Evolutionary conservation across 495 filamentous ascomycete species (phyloP).

Genomic region (Xylaria venustula): DNA sequence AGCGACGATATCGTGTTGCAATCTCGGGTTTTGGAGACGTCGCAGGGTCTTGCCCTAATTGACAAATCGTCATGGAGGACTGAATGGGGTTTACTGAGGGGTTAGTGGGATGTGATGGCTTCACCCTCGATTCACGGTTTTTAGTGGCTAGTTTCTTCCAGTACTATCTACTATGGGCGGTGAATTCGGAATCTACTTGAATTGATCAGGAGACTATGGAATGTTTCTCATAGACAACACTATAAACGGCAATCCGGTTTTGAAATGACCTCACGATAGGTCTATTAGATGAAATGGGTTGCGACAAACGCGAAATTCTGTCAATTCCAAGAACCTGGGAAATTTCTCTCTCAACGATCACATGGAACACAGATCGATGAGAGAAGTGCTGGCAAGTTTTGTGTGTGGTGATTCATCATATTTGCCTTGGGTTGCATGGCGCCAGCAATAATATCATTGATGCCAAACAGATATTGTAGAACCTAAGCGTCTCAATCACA

Average conservation of each 20-base stretch:
- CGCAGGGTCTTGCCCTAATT: conserved; percentile 10
- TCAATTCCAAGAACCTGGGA: no score
- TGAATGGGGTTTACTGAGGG: background rate
- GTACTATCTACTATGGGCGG: background rate
- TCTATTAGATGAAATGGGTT: background rate
- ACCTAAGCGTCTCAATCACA: background rate
- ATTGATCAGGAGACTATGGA: background rate
- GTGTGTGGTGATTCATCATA: conserved; percentile 2
- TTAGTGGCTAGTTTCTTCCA: background rate
- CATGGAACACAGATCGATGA: background rate
- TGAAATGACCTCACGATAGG: background rate
- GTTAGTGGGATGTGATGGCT: conserved; percentile 1
- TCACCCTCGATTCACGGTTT: background rate
- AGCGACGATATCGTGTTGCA: background rate
- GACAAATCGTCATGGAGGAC: conserved; percentile 2
- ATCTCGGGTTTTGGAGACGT: conserved; percentile 4
- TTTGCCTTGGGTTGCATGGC: conserved; percentile 9
- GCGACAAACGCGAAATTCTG: no score
- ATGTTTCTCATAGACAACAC: background rate
- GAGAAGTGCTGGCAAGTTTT: background rate
- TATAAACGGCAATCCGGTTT: background rate
- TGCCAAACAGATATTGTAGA: background rate
- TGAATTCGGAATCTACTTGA: background rate
- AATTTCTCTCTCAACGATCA: background rate
- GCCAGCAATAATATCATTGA: background rate